Evolutionary conservation across 129 eudicot species (phyloP), one percentile per base, ranked within the genome.

Genomic region (Saussurea involucrata): DNA sequence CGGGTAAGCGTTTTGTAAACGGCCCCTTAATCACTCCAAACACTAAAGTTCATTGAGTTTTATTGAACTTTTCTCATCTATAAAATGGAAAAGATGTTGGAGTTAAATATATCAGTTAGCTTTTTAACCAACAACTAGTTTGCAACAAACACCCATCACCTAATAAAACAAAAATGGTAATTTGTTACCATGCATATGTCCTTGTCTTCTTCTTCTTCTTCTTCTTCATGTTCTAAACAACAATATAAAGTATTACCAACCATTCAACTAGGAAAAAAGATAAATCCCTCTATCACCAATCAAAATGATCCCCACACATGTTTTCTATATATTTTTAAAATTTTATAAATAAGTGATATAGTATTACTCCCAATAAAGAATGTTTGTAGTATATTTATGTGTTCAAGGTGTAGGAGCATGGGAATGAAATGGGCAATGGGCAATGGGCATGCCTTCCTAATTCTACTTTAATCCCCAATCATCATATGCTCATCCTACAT

Each of bases 361-460:
- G 17, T 53, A 53, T 53, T 53, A 17, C 6, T 60, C 71, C 82
- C 82, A 12, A 71, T 61, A 61, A 78, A 78, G 71, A 78, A 70
- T 78, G 71, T 58, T 69, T 0, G 21, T 40, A 66, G 29, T 49
- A 78, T 78, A 70, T 69, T 11, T 60, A 18, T 60, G 36, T 78
- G 29, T 70, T 70, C 77, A 78, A 60, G 71, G 72, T 71, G 31
- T 42, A 46, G 15, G 42, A 42, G 65, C 82, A 78, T 40, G 76
- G 69, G 70, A 78, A 36, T 68, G 60, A 28, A 77, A 71, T 58
- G 66, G 57, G 83, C 83, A 71, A n/a, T n/a, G n/a, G n/a, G n/a
- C n/a, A 77, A 71, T 58, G 66, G 57, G 83, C 83, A 71, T 79
- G 83, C 72, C 61, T 71, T 75, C 55, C 34, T 79, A n/a, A n/a